These are phyloP conservation scores for Halocafeteria seosinensis DNA, from an alignment of 108 stramenopile species.

Conservation along the genomic window DNA sequence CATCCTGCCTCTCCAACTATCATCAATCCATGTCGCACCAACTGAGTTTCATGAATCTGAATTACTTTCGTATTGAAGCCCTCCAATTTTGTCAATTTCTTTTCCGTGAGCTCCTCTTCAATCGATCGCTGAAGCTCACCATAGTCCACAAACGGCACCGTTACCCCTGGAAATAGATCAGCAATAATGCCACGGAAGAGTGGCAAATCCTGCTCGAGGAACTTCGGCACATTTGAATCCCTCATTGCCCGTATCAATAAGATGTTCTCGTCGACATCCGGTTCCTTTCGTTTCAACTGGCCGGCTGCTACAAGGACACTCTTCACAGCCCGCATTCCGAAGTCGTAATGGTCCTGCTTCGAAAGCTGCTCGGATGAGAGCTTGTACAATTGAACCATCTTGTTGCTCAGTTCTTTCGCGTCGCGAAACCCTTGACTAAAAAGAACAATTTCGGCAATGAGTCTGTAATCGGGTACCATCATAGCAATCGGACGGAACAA, in stretches of 20 bases:
- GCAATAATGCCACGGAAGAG: constrained; percentile 41
- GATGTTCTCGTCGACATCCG: constrained; percentile 40
- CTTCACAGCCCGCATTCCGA: constrained; percentile 50
- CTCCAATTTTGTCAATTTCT: constrained; percentile 19
- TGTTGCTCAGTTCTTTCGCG: constrained; percentile 41
- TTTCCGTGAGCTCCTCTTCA: constrained; percentile 17
- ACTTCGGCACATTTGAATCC: constrained; percentile 49
- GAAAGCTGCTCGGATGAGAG: constrained; percentile 46
- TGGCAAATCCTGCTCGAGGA: constrained; percentile 41
- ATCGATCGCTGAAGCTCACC: constrained; percentile 34
- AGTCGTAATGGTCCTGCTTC: constrained; percentile 50
- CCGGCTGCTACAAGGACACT: constrained; percentile 48
- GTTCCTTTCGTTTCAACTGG: constrained; percentile 44
- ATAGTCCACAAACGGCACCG: constrained; percentile 47
- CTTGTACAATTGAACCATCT: constrained; percentile 48
- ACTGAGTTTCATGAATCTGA: constrained; percentile 48
- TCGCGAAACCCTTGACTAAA: constrained; percentile 40
- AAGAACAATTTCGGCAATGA: constrained; percentile 43
- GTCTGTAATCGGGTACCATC: constrained; percentile 45
- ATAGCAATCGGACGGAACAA: constrained; percentile 43
- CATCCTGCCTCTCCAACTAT: constrained; percentile 41
- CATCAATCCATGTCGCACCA: constrained; percentile 53
- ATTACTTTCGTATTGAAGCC: constrained; percentile 42
- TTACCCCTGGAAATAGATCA: constrained; percentile 41
- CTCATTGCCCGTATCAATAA: constrained; percentile 48